Percentiles rank a stretch among this genome's conserved stretches.
Conservation (phyloP, 1,284 basidiomycete species). For the Limonomyces culmigenus region DNA sequence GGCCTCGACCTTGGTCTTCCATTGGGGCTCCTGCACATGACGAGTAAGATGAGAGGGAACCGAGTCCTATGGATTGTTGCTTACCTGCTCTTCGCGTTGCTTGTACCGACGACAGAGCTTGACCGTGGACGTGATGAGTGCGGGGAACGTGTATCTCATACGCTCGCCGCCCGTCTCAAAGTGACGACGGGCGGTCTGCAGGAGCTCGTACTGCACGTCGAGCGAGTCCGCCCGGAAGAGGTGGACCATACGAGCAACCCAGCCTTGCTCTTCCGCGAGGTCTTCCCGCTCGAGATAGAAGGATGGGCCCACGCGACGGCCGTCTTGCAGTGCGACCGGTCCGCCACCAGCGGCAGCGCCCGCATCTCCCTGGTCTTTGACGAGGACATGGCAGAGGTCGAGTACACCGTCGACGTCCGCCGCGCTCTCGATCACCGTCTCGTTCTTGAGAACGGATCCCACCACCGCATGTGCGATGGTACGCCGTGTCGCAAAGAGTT, state of each 20-base stretch:
- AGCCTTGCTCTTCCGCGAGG: constrained; percentile 91
- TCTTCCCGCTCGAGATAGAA: constrained; percentile 58
- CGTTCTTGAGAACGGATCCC: constrained; percentile 85
- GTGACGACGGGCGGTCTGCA: constrained; percentile 77
- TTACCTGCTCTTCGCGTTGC: constrained; percentile 48
- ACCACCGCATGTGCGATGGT: constrained; percentile 86
- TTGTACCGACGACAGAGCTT: constrained; percentile 84
- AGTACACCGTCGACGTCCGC: constrained; percentile 87
- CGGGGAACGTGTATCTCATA: constrained; percentile 89
- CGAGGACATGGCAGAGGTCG: constrained; percentile 78
- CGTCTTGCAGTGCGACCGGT: constrained; percentile 27
- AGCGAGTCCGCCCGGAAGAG: constrained; percentile 75
- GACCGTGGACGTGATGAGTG: constrained; percentile 80
- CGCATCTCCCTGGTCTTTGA: constrained; percentile 74
- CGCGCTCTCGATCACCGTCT: constrained; percentile 78
- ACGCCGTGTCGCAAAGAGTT: constrained; percentile 77
- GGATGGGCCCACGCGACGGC: constrained; percentile 36
- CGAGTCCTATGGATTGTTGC: constrained; percentile 4
- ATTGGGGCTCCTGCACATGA: constrained; percentile 51
- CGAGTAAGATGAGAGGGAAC: constrained; percentile 3
- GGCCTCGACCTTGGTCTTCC: constrained; percentile 64
- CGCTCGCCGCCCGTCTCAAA: constrained; percentile 85
- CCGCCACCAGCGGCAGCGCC: constrained; percentile 17
- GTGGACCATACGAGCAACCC: constrained; percentile 93
- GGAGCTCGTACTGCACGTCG: constrained; percentile 73